phyloP scores from a whole-genome alignment of 768 basidiomycete genomes.

The Termitomyces sp. region DNA sequence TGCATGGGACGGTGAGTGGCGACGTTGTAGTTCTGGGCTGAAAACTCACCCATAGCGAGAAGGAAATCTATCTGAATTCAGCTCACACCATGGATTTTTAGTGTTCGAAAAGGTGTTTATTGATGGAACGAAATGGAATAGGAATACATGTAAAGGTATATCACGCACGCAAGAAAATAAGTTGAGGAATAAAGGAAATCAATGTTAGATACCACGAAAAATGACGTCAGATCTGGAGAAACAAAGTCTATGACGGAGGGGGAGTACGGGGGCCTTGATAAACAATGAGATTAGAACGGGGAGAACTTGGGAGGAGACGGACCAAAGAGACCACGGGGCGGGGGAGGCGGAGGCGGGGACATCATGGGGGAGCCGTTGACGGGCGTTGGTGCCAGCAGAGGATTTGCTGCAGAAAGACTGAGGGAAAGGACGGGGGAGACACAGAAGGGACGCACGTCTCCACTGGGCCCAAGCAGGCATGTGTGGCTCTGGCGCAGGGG shows the following conservation, averaged over 20 bases:
- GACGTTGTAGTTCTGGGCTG: too few relatives aligned
- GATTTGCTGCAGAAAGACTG: conserved; percentile 5
- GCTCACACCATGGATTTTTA: too few relatives aligned
- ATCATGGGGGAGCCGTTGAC: conserved; percentile 1
- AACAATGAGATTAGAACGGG: background rate
- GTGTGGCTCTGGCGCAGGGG: conserved; percentile 38
- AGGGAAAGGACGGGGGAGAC: background rate
- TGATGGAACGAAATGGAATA: background rate
- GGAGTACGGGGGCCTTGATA: conserved; percentile 2
- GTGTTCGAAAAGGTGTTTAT: too few relatives aligned
- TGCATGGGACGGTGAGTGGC: too few relatives aligned
- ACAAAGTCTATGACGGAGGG: background rate
- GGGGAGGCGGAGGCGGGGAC: conserved; percentile 3
- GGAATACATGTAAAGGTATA: background rate
- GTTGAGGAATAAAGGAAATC: background rate
- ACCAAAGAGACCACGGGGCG: conserved; percentile 4
- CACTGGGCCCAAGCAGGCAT: conserved; percentile 73
- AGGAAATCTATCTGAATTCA: too few relatives aligned
- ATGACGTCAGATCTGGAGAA: too few relatives aligned
- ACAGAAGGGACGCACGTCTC: conserved; percentile 4
- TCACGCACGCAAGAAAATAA: background rate
- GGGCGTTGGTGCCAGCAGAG: conserved; percentile 11
- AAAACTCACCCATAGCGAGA: too few relatives aligned
- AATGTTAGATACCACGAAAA: background rate
- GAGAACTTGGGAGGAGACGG: background rate